phyloP scores from a whole-genome alignment of 495 filamentous ascomycete species.

The Trichoderma asperelloides region DNA sequence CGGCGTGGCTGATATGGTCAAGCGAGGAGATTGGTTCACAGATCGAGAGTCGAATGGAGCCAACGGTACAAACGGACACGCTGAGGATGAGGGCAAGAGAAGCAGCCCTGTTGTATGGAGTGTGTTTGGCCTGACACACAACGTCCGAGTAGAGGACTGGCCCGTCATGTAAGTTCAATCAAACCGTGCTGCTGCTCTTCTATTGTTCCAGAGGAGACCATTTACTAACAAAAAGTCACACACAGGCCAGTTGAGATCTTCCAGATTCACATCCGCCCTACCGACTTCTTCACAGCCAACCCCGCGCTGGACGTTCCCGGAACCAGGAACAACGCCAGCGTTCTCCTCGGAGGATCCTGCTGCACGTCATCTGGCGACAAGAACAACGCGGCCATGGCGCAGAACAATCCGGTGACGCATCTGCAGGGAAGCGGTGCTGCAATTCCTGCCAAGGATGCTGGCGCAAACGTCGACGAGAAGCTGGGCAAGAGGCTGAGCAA shows the following conservation, averaged over 20 bases:
- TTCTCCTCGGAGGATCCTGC: constrained; percentile 5
- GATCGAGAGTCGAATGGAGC: constrained; percentile 13
- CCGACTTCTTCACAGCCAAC: constrained; percentile 47
- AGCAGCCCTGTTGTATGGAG: constrained; percentile 45
- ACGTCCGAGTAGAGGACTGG: constrained; percentile 50
- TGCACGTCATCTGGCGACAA: constrained; percentile 1
- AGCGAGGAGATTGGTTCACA: constrained; percentile 26
- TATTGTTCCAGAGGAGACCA: no score
- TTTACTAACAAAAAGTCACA: neutral
- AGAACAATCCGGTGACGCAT: constrained; percentile 6
- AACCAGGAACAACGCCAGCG: constrained; percentile 33
- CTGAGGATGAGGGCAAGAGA: constrained; percentile 15
- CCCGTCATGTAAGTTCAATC: constrained; percentile 51
- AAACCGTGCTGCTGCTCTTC: neutral
- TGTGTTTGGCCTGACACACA: constrained; percentile 49
- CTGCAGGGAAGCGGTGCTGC: neutral
- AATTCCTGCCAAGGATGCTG: neutral
- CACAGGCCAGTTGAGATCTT: constrained; percentile 50
- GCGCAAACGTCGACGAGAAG: constrained; percentile 2
- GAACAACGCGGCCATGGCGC: neutral
- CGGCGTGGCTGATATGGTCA: constrained; percentile 24
- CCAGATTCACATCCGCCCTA: constrained; percentile 44
- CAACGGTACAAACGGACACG: neutral
- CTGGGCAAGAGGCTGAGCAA: constrained; percentile 7
- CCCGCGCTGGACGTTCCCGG: constrained; percentile 47